A percentile compares a stretch with the other conserved stretches of the same genome.
Conservation (phyloP, 2,329 filamentous ascomycete species). For the Calcarisporium arbuscula region DNA sequence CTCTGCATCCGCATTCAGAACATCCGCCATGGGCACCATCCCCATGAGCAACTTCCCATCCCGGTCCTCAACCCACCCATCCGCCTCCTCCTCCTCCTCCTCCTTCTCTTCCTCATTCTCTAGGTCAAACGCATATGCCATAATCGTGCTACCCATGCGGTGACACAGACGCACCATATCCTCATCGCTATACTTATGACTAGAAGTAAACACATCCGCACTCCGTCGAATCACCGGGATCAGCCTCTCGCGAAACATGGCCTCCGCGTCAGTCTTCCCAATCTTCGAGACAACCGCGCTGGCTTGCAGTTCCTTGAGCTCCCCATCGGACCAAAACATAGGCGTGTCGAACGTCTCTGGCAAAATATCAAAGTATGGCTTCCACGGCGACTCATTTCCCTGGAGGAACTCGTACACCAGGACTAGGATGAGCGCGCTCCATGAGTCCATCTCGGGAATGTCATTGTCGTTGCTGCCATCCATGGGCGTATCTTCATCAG, state of each 20-base stretch:
- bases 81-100: constrained; percentile 51
- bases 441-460: constrained; percentile 39
- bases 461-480: constrained; percentile 35
- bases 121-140: constrained; percentile 90
- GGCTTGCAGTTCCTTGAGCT: constrained; percentile 67
- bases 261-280: constrained; percentile 65
- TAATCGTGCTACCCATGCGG: constrained; percentile 79
- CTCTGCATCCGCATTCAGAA: constrained; percentile 81
- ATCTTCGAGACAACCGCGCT: constrained; percentile 73
- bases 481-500: constrained; percentile 27
- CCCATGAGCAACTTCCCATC: constrained; percentile 59
- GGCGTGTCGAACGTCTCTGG: constrained; percentile 70
- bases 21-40: constrained; percentile 87
- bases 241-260: constrained; percentile 55
- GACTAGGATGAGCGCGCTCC: constrained; percentile 61
- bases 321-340: constrained; percentile 77
- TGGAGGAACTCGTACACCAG: constrained; percentile 70
- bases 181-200: constrained; percentile 31
- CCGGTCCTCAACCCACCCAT: constrained; percentile 60
- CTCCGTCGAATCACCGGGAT: constrained; percentile 43
- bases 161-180: constrained; percentile 55
- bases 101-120: constrained; percentile 49
- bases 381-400: constrained; percentile 60
- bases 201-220: constrained; percentile 33
- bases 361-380: constrained; percentile 70